Percentiles rank a stretch among this genome's conserved stretches.
These are phyloP conservation scores for Berkeleyomyces rouxiae DNA, from an alignment of 2,329 filamentous ascomycete species.

Conservation along the genomic window DNA sequence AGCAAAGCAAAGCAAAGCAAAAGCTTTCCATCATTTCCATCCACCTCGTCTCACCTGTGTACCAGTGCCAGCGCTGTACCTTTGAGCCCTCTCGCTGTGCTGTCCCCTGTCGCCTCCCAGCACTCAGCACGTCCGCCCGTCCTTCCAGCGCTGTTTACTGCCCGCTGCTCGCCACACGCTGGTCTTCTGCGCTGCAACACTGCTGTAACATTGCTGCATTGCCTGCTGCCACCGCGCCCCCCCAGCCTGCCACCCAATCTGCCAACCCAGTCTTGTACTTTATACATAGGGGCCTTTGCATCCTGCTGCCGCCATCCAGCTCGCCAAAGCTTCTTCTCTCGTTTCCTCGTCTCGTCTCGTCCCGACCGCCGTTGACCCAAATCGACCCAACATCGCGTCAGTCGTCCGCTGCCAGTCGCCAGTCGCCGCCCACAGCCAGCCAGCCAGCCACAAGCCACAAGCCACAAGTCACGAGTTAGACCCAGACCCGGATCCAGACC, in stretches of 20 bases:
- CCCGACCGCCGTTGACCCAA: conserved; percentile 4
- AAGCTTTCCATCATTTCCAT: too few relatives aligned
- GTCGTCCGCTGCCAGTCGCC: conserved; percentile 2
- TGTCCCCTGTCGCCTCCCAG: background rate
- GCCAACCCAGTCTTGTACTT: background rate
- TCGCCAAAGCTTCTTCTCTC: conserved; percentile 10
- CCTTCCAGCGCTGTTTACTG: too few relatives aligned
- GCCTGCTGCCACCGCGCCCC: too few relatives aligned
- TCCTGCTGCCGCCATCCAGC: conserved; percentile 13
- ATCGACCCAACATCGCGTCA: conserved; percentile 2
- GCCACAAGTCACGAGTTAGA: too few relatives aligned
- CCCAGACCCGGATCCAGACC: too few relatives aligned
- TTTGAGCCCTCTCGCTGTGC: background rate
- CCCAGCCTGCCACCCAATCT: background rate
- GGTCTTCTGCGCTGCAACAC: background rate
- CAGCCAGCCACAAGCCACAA: too few relatives aligned
- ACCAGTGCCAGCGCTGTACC: too few relatives aligned
- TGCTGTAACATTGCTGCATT: too few relatives aligned
- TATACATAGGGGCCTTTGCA: conserved; percentile 12
- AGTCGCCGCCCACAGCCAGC: background rate
- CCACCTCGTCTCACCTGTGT: too few relatives aligned
- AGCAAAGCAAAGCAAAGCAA: too few relatives aligned
- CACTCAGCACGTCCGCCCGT: background rate
- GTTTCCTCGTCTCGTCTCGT: conserved; percentile 12
- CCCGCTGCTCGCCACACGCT: background rate